Conservation (phyloP, 257 asterid genomes). For the Agastache rugosa region DNA sequence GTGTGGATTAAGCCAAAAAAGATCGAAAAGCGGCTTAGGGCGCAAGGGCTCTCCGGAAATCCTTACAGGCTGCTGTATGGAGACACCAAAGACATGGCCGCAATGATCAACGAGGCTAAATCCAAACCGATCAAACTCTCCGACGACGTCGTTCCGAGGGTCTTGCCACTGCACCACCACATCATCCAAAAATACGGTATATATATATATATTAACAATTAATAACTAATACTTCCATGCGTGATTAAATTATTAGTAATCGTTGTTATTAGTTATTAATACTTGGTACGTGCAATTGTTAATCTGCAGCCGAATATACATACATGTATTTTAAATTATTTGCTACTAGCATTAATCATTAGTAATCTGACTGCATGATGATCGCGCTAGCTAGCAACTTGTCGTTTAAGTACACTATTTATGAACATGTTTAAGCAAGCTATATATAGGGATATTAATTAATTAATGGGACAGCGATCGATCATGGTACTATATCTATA, state of each 20-base stretch:
- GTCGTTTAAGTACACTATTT: not conserved
- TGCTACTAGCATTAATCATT: not conserved
- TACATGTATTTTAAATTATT: not conserved
- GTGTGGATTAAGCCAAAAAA: constrained; percentile 54
- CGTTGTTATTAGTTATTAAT: not conserved
- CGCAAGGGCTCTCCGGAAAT: constrained; percentile 61
- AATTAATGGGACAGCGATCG: not conserved
- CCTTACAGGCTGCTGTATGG: constrained; percentile 52
- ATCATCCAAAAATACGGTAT: constrained; percentile 50
- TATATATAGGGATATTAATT: not conserved
- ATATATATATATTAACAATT: not conserved
- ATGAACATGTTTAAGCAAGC: no score
- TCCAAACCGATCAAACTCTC: constrained; percentile 48
- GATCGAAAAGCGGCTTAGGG: constrained; percentile 48
- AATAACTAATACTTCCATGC: no score
- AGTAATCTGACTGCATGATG: not conserved
- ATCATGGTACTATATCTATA: not conserved
- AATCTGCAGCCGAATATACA: not conserved
- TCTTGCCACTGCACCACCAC: constrained; percentile 50
- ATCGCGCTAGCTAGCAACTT: not conserved
- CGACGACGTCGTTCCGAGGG: constrained; percentile 51
- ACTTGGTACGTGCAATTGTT: not conserved
- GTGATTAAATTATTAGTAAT: no score
- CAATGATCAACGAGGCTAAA: constrained; percentile 47
- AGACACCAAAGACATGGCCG: constrained; percentile 58